Percentiles rank a stretch among this genome's conserved stretches.
These are phyloP conservation scores for Iodosphaeria phyllophila DNA, from an alignment of 2,329 filamentous ascomycete species.

Conservation along the genomic window DNA sequence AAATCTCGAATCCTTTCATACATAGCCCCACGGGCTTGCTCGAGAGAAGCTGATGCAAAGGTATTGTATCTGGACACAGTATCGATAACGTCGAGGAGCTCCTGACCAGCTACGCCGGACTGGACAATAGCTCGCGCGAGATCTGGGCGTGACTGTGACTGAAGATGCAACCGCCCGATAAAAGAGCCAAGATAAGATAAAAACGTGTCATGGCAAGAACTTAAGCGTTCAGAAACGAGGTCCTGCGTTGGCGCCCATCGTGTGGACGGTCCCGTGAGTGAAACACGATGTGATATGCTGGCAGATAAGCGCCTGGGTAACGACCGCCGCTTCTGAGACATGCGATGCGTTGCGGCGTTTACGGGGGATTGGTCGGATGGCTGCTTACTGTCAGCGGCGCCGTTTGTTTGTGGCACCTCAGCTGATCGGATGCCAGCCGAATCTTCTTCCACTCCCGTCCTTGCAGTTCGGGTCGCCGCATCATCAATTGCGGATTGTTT, in stretches of 20 bases:
- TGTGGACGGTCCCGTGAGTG: slow-evolving; percentile 51
- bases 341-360: slow-evolving; percentile 11
- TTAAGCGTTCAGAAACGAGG: slow-evolving; percentile 69
- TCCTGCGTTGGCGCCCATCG: slow-evolving; percentile 47
- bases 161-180: slow-evolving; percentile 73
- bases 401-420: slow-evolving; percentile 17
- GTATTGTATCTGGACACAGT: slow-evolving; percentile 64
- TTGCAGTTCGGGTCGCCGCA: slow-evolving; percentile 20
- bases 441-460: slow-evolving; percentile 14
- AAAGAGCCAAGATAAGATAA: slow-evolving; percentile 83
- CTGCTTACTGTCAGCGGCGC: slow-evolving; percentile 23
- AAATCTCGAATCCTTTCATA: slow-evolving; percentile 64
- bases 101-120: slow-evolving; percentile 64
- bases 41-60: slow-evolving; percentile 45
- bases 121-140: slow-evolving; percentile 67
- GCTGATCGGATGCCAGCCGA: slow-evolving; percentile 15
- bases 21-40: slow-evolving; percentile 55
- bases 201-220: slow-evolving; percentile 68
- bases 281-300: slow-evolving; percentile 54
- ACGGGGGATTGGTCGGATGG: slow-evolving; percentile 22
- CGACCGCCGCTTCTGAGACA: slow-evolving; percentile 19
- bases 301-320: slow-evolving; percentile 29
- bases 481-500: slow-evolving; percentile 14
- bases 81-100: slow-evolving; percentile 63
- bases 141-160: slow-evolving; percentile 78